Evolutionary conservation across 2,329 filamentous ascomycete genomes (phyloP).

Genomic region (Scorias spongiosa): DNA sequence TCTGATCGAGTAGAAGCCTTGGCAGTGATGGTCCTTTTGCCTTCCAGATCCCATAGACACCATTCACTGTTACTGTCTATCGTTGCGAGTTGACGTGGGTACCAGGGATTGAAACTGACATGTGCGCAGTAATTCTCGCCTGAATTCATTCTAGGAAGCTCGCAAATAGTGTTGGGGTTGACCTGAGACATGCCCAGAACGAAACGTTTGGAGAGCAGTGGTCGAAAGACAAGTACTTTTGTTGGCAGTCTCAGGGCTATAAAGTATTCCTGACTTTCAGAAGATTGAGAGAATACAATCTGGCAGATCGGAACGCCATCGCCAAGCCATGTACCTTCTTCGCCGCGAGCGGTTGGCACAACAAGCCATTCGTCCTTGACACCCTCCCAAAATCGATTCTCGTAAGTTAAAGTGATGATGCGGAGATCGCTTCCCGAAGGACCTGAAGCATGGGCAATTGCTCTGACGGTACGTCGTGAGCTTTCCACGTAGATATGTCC

Average conservation of each 20-base stretch:
- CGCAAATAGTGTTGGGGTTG: neutral
- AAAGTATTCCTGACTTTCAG: slow-evolving; percentile 27
- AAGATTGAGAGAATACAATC: slow-evolving; percentile 33
- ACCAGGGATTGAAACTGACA: slow-evolving; percentile 49
- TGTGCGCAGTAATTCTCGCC: slow-evolving; percentile 18
- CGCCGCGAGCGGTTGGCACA: slow-evolving; percentile 30
- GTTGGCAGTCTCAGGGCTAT: slow-evolving; percentile 36
- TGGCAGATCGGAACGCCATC: slow-evolving; percentile 40
- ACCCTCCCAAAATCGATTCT: slow-evolving; percentile 40
- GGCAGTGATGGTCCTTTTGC: slow-evolving; percentile 3
- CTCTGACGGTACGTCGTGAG: slow-evolving; percentile 16
- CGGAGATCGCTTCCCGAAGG: slow-evolving; percentile 43
- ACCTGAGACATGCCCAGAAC: neutral
- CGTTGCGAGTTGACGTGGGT: slow-evolving; percentile 46
- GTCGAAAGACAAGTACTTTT: slow-evolving; percentile 34
- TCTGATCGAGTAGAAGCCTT: slow-evolving; percentile 1
- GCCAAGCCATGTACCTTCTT: slow-evolving; percentile 40
- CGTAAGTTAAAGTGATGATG: slow-evolving; percentile 35
- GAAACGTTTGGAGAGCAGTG: slow-evolving; percentile 16
- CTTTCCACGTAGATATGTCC: slow-evolving; percentile 37
- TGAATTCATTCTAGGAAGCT: neutral
- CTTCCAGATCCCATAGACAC: slow-evolving; percentile 48
- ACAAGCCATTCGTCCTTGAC: slow-evolving; percentile 33
- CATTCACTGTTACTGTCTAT: slow-evolving; percentile 51
- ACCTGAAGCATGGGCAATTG: slow-evolving; percentile 30